Evolutionary conservation across 768 basidiomycete species (phyloP).

Genomic region (Symmetrospora coprosmae): DNA sequence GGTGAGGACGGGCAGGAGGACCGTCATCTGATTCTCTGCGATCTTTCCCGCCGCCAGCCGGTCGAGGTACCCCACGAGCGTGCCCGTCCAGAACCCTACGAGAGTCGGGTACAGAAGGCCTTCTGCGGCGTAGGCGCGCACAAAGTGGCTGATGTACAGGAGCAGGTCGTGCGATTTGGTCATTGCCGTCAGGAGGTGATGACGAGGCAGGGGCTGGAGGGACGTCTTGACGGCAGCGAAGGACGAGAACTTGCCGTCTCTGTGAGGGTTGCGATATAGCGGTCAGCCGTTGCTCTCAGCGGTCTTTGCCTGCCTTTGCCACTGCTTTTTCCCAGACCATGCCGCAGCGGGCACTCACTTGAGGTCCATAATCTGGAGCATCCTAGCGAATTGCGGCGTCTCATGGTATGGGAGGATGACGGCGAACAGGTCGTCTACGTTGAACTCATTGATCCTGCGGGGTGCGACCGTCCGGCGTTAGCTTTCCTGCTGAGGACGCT

Average conservation of each 20-base stretch:
- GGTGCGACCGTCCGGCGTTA: background rate
- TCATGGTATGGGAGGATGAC: conserved; percentile 91
- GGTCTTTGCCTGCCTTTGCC: background rate
- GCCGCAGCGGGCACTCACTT: conserved; percentile 33
- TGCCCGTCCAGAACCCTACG: conserved; percentile 66
- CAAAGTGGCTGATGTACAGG: conserved; percentile 53
- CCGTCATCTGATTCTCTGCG: conserved; percentile 29
- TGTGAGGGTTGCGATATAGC: background rate
- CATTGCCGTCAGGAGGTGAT: conserved; percentile 60
- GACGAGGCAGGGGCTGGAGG: conserved; percentile 57
- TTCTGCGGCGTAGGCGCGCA: conserved; percentile 46
- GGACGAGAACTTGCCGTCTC: conserved; percentile 40
- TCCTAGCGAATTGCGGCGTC: conserved; percentile 82
- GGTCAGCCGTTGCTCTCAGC: too few relatives aligned
- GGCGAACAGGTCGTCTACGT: conserved; percentile 58
- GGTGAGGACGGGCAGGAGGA: conserved; percentile 33
- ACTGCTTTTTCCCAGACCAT: conserved; percentile 30
- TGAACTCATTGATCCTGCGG: conserved; percentile 82
- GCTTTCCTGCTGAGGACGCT: background rate
- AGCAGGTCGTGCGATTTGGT: conserved; percentile 54
- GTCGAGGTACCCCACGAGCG: conserved; percentile 63
- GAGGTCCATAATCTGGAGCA: conserved; percentile 77
- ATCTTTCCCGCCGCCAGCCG: conserved; percentile 41
- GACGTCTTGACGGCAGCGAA: conserved; percentile 63
- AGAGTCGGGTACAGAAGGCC: conserved; percentile 50